phyloP scores from a whole-genome alignment of 1,139 yeast genomes.

The Diutina sp. region DNA sequence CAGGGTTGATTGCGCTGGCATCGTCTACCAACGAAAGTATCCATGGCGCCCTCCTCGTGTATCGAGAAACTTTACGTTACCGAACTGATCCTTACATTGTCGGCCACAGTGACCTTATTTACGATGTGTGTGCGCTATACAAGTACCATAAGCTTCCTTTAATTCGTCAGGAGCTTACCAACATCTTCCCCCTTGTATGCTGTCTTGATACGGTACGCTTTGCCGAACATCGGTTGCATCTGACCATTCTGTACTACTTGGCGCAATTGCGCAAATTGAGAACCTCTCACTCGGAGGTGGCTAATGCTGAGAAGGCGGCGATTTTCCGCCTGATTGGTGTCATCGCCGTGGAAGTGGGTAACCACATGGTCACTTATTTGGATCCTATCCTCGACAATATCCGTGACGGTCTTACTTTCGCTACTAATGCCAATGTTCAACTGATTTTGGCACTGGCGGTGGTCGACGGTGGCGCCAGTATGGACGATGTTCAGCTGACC shows the following conservation, averaged over 20 bases:
- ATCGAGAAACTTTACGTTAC: constrained; percentile 65
- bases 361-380: constrained; percentile 77
- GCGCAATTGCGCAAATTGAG: constrained; percentile 66
- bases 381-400: constrained; percentile 79
- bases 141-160: constrained; percentile 68
- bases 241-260: constrained; percentile 66
- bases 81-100: constrained; percentile 39
- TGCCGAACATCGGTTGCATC: constrained; percentile 70
- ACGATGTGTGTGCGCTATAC: constrained; percentile 61
- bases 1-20: constrained; percentile 15
- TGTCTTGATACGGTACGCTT: constrained; percentile 66
- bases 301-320: constrained; percentile 53
- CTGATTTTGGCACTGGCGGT: constrained; percentile 32
- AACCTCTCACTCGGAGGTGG: constrained; percentile 25
- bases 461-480: constrained; percentile 13
- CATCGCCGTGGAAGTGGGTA: constrained; percentile 72
- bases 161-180: constrained; percentile 73
- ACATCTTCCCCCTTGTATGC: constrained; percentile 73
- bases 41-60: constrained; percentile 79
- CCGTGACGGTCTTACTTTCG: constrained; percentile 60
- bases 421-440: constrained; percentile 26
- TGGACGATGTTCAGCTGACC: constrained; percentile 4
- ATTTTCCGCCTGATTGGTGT: constrained; percentile 79
- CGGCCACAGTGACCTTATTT: constrained; percentile 58
- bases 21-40: constrained; percentile 42